phyloP scores from a whole-genome alignment of 108 stramenopile genomes.

The Nannochloropsis oceanica region DNA sequence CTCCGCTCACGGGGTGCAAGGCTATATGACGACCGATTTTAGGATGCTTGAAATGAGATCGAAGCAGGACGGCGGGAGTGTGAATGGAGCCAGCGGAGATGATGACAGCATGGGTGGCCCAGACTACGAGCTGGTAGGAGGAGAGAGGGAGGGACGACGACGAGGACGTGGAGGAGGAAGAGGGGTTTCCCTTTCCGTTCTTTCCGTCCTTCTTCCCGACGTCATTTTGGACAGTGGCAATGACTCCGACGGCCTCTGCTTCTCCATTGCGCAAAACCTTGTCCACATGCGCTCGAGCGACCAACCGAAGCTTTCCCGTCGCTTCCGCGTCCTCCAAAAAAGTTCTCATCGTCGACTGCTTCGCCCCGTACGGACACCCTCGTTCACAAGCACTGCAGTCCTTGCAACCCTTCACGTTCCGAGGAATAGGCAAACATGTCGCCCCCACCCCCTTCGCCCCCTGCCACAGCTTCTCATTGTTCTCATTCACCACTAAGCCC shows the following conservation, averaged over 20 bases:
- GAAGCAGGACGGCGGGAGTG: conserved; percentile 42
- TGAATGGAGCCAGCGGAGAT: conserved; percentile 40
- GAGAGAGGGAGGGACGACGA: no score
- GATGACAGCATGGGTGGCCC: conserved; percentile 31
- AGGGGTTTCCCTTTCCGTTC: not conserved
- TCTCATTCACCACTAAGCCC: conserved; percentile 35
- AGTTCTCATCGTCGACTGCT: conserved; percentile 28
- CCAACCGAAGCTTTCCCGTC: conserved; percentile 3
- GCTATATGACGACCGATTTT: conserved; percentile 40
- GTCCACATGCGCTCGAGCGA: conserved; percentile 6
- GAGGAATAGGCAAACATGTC: conserved; percentile 18
- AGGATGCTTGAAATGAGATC: conserved; percentile 38
- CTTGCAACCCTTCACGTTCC: conserved; percentile 30
- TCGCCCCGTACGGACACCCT: conserved; percentile 30
- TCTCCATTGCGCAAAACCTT: conserved; percentile 5
- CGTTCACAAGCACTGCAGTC: conserved; percentile 37
- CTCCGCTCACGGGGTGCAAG: conserved; percentile 40
- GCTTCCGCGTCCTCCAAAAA: conserved; percentile 26
- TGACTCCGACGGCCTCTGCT: conserved; percentile 27
- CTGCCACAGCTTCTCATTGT: conserved; percentile 31
- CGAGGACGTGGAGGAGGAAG: not conserved
- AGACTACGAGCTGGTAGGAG: not conserved
- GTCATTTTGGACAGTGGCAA: not conserved
- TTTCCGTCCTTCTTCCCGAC: not conserved
- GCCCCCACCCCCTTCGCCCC: conserved; percentile 38